Evolutionary conservation across 1,284 basidiomycete genomes (phyloP).

Genomic region (Rhizopogon parksii): DNA sequence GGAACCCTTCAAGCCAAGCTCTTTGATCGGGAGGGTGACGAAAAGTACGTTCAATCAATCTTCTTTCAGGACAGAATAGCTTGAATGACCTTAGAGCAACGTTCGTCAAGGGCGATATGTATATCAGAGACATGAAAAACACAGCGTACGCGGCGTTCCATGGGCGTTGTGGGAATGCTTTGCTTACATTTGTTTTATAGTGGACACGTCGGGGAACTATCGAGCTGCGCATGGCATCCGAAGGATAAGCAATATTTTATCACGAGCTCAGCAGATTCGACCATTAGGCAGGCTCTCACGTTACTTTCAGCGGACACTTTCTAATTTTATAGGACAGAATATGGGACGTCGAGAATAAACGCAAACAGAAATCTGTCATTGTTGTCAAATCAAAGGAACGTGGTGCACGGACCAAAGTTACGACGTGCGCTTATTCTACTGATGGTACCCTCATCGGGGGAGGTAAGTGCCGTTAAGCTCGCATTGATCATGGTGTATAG

Average conservation of each 20-base stretch:
- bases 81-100: slow-evolving; percentile 64
- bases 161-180: slow-evolving; percentile 1
- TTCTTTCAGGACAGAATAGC: slow-evolving; percentile 29
- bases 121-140: slow-evolving; percentile 97
- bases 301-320: slow-evolving; percentile 6
- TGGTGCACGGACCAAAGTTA: slow-evolving; percentile 91
- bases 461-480: slow-evolving; percentile 45
- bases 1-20: slow-evolving; percentile 86
- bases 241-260: slow-evolving; percentile 78
- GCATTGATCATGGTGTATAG: slow-evolving; percentile 1
- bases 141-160: slow-evolving; percentile 61
- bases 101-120: slow-evolving; percentile 93
- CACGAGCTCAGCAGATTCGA: slow-evolving; percentile 92
- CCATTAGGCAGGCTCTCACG: slow-evolving; percentile 62
- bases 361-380: slow-evolving; percentile 90
- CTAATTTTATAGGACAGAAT: slow-evolving; percentile 46
- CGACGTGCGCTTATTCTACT: slow-evolving; percentile 76
- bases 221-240: slow-evolving; percentile 89
- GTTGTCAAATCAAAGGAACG: slow-evolving; percentile 95
- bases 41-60: slow-evolving; percentile 55
- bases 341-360: slow-evolving; percentile 86
- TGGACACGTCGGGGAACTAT: slow-evolving; percentile 91
- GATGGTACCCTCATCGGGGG: slow-evolving; percentile 84
- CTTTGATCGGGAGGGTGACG: slow-evolving; percentile 85
- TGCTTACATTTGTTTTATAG: slow-evolving; percentile 36